phyloP scores from a whole-genome alignment of 176 grass and related monocot species.

The Themeda triandra region DNA sequence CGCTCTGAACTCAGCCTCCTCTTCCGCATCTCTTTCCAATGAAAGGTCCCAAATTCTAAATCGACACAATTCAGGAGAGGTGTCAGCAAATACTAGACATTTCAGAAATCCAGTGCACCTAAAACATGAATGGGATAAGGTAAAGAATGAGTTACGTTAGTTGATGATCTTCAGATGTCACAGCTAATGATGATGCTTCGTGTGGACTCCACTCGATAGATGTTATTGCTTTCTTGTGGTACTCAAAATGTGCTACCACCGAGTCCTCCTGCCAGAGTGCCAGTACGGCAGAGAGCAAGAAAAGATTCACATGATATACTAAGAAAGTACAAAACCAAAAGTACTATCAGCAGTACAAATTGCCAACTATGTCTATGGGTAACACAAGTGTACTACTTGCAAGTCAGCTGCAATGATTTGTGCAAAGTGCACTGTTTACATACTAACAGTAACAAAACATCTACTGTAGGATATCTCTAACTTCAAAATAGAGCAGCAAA shows the following conservation, averaged over 20 bases:
- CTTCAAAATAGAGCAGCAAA: background rate
- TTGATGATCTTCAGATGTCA: too few species aligned
- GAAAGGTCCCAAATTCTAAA: too few species aligned
- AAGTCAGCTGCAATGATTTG: background rate
- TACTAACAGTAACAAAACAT: background rate
- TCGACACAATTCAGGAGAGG: background rate
- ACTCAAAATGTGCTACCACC: constrained; percentile 71
- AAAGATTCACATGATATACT: background rate
- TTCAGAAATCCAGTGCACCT: too few species aligned
- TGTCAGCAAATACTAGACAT: background rate
- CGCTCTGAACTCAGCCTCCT: too few species aligned
- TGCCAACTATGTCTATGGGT: background rate
- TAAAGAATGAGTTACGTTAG: too few species aligned
- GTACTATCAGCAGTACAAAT: background rate
- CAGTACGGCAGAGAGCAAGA: background rate
- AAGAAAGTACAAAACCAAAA: background rate
- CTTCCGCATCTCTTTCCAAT: too few species aligned
- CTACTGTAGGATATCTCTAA: background rate
- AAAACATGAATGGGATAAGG: too few species aligned
- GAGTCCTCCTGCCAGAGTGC: constrained; percentile 51
- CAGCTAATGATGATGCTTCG: constrained; percentile 54
- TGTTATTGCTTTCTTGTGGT: constrained; percentile 82
- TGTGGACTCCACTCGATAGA: constrained; percentile 90
- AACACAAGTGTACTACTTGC: background rate
- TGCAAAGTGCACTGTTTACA: background rate